Conservation (phyloP, 1,284 basidiomycete genomes). For the Marasmius oreades region DNA sequence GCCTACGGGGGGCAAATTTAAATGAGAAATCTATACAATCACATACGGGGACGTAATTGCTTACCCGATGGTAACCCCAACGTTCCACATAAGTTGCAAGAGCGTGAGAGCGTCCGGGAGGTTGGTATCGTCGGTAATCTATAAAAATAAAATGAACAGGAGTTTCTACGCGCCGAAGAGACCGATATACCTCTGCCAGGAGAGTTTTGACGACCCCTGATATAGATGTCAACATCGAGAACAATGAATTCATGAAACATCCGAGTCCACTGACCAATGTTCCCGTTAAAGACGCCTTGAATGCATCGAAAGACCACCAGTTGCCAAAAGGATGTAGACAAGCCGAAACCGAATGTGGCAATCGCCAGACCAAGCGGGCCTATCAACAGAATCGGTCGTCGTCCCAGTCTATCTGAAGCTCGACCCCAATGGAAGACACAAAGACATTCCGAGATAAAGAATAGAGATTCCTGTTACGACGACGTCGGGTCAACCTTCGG, state of each 20-base stretch:
- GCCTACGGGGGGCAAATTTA: slow-evolving; percentile 8
- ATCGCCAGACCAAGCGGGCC: slow-evolving; percentile 33
- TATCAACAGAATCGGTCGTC: slow-evolving; percentile 32
- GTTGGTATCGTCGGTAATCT: slow-evolving; percentile 28
- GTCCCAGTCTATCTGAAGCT: slow-evolving; percentile 33
- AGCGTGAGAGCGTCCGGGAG: slow-evolving; percentile 24
- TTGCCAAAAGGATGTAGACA: slow-evolving; percentile 24
- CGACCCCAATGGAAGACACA: slow-evolving; percentile 38
- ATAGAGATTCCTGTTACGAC: slow-evolving; percentile 28
- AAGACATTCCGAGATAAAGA: slow-evolving; percentile 32
- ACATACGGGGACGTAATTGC: background rate
- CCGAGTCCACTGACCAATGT: slow-evolving; percentile 15
- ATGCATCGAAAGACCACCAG: slow-evolving; percentile 21
- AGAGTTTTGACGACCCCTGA: background rate
- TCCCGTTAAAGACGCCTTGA: slow-evolving; percentile 22
- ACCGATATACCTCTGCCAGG: background rate
- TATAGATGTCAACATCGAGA: background rate
- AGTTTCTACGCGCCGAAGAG: too few relatives aligned
- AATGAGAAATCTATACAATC: background rate
- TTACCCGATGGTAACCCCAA: slow-evolving; percentile 22
- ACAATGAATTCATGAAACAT: too few relatives aligned
- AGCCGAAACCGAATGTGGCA: slow-evolving; percentile 33
- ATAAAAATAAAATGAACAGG: too few relatives aligned
- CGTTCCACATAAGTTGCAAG: slow-evolving; percentile 21
- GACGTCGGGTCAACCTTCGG: too few relatives aligned